Evolutionary conservation across 495 filamentous ascomycete species (phyloP), one percentile per base, ranked within the genome.

Genomic region (Aspergillus bridgeri): DNA sequence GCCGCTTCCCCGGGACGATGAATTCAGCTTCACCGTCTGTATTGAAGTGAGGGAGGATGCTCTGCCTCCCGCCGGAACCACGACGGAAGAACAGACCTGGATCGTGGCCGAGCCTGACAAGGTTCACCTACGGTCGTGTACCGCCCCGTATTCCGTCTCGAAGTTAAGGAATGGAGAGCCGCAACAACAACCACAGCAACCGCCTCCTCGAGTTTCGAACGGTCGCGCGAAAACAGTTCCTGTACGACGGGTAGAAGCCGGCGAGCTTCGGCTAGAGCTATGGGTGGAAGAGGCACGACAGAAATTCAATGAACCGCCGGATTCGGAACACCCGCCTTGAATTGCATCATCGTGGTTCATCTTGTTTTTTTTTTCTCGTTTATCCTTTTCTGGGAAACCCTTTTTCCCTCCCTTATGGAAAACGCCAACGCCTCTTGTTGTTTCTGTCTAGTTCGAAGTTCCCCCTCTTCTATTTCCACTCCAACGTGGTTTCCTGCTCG

Each of bases 21-120:
- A 79, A 58, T 95, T 92, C 71, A 89, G 88, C 18, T 98, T 90
- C 65, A 96, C 90, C 15, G 77, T 98, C 23, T 90, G 87, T 29
- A 86, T 96, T 24, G 94, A 98, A 73, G 75, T 96, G 59, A 82
- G 85, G 38, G 86, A 90, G 51, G 84, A 89, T 48, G 82, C 82
- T 3, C 78, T 86, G 42, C 83, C 88, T 20, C 94, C 92, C n/a
- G 84, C 91, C 60, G 85, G 85, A 43, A 84, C 76, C 11, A 79
- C 76, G 78, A 75, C 66, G 57, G 75, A 78, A 59, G 76, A 81
- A 65, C 74, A 76, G 51, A 74, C 74, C 18, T 83, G 80, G 80
- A 75, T 83, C 60, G 77, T 80, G 42, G 79, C 80, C 53, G 79
- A 83, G 59, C 79, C 77, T 27, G 75, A 72, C 48, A 74, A 75